A percentile compares a stretch with the other conserved stretches of the same genome.
Conservation (phyloP, 1,284 basidiomycete genomes). For the Melampsora americana region DNA sequence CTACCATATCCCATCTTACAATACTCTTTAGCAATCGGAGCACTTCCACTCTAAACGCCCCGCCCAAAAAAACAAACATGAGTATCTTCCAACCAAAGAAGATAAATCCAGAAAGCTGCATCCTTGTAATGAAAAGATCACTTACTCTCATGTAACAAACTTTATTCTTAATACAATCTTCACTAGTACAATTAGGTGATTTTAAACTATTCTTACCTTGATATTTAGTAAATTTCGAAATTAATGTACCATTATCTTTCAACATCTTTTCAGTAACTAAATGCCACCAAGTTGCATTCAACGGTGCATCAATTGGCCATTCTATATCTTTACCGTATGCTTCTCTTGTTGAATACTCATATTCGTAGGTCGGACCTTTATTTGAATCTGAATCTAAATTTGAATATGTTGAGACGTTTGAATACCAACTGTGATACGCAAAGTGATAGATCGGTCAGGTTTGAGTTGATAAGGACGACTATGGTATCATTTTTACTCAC, state of each 20-base stretch:
- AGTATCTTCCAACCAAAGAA: background rate
- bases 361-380: slow-evolving; percentile 45
- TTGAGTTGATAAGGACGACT: slow-evolving; percentile 48
- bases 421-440: background rate
- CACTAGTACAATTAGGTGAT: slow-evolving; percentile 61
- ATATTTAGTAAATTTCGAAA: slow-evolving; percentile 63
- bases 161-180: slow-evolving; percentile 64
- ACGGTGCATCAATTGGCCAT: slow-evolving; percentile 47
- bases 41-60: slow-evolving; percentile 10
- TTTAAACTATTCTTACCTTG: slow-evolving; percentile 68
- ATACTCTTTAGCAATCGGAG: background rate
- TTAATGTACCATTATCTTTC: slow-evolving; percentile 5
- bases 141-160: slow-evolving; percentile 67
- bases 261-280: slow-evolving; percentile 58
- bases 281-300: slow-evolving; percentile 63
- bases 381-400: slow-evolving; percentile 47
- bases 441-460: background rate
- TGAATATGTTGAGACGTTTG: background rate
- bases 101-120: background rate
- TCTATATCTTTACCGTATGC: slow-evolving; percentile 52
- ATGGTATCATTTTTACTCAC: slow-evolving; percentile 48
- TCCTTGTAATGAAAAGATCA: background rate
- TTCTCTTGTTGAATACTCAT: slow-evolving; percentile 61
- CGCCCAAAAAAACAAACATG: background rate
- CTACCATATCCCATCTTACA: slow-evolving; percentile 12